Conservation (phyloP, 2,329 filamentous ascomycete genomes). For the Huntiella savannae region DNA sequence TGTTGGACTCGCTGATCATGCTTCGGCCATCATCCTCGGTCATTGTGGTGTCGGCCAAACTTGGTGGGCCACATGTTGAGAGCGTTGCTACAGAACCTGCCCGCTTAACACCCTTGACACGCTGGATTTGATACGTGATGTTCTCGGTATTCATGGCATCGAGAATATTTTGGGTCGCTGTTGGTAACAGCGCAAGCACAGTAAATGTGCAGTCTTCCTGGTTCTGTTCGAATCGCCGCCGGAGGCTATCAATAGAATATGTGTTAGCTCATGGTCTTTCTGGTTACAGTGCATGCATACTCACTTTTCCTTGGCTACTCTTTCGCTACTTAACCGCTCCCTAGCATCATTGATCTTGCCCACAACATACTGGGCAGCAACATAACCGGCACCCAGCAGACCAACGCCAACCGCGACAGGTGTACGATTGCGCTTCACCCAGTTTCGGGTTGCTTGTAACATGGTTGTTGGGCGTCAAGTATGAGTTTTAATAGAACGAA, state of each 20-base stretch:
- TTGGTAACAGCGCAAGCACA: conserved; percentile 84
- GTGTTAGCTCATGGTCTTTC: background rate
- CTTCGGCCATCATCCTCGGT: conserved; percentile 70
- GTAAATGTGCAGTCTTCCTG: conserved; percentile 98
- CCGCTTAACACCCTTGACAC: conserved; percentile 59
- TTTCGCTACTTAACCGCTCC: conserved; percentile 90
- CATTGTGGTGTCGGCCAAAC: conserved; percentile 49
- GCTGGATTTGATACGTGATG: conserved; percentile 82
- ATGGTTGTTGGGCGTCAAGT: conserved; percentile 20
- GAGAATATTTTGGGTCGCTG: conserved; percentile 75
- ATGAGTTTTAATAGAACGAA: too few relatives aligned
- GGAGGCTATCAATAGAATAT: conserved; percentile 40
- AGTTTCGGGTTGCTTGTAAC: conserved; percentile 60
- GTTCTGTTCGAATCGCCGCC: conserved; percentile 93
- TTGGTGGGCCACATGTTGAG: conserved; percentile 36
- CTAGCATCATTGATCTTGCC: conserved; percentile 81
- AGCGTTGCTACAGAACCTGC: conserved; percentile 34
- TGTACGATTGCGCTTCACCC: conserved; percentile 81
- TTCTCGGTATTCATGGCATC: conserved; percentile 78
- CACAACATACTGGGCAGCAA: conserved; percentile 82
- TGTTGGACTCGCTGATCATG: conserved; percentile 60
- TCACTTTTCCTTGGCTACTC: conserved; percentile 92
- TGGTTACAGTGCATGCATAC: conserved; percentile 15
- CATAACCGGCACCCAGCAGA: conserved; percentile 73
- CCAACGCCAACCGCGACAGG: conserved; percentile 76